Evolutionary conservation across 306 rosid species (phyloP), one percentile per base, ranked within the genome.

Genomic region (Inga oerstediana): DNA sequence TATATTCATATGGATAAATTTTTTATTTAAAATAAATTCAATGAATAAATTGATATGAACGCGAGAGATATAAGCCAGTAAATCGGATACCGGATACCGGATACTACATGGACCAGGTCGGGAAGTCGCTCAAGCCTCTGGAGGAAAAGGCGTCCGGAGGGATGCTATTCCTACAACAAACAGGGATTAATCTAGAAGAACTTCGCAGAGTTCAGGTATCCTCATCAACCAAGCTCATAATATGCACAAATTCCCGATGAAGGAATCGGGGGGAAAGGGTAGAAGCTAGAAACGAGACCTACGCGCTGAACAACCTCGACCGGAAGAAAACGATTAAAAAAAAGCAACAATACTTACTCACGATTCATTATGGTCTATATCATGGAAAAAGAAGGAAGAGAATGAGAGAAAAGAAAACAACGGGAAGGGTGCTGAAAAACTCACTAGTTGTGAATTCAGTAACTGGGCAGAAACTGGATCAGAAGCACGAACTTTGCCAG

Each of bases 391-490:
- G 24, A 8, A 24, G 37, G 4, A 22, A n/a, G 35, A 72, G 58
- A 45, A n/a, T 37, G 22, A 84, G 68, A 67, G 2, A 49, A 2
- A 44, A 0, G 17, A 56, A 64, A 73, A 46, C 20, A 24, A 22
- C 8, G 34, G 34, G 24, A 79, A 77, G 39, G 48, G 24, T 30
- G 64, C 61, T 41, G 62, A 59, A 77, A 77, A 88, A 87, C 92
- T 85, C 61, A 94, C 97, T 84, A 77, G 56, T 80, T 86, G 89
- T 59, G 94, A 82, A 84, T 76, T 87, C 46, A 88, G 65, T 44
- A 91, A 85, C 76, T 89, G 91, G 61, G 85, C 86, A 6, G 90
- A 87, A 79, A 86, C 92, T 34, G 82, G 75, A 27, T 91, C 97
- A 43, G 90, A 75, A 43, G 84, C 75, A 35, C 88, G 92, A 84